A percentile compares a stretch with the other conserved stretches of the same genome.
phyloP scores from a whole-genome alignment of 352 stramenopile species.

The Blastocystis sp. region DNA sequence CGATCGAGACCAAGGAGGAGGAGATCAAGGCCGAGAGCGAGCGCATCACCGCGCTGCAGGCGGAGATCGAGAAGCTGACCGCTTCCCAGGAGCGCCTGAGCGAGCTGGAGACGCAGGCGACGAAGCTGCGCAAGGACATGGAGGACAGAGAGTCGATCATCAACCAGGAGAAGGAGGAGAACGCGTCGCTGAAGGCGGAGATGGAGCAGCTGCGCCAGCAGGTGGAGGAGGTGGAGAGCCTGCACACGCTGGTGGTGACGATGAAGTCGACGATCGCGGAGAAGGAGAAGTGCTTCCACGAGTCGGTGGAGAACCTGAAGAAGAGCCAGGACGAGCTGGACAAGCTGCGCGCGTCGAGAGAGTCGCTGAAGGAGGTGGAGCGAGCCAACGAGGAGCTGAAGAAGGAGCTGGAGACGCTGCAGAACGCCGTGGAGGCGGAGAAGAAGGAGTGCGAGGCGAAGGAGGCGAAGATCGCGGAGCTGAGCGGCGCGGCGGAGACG shows the following conservation, averaged over 20 bases:
- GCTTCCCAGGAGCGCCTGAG: conserved; percentile 16
- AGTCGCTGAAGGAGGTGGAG: background rate
- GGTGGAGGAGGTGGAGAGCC: conserved; percentile 73
- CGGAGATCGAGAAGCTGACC: conserved; percentile 76
- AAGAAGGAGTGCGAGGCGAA: background rate
- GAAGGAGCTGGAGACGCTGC: conserved; percentile 17
- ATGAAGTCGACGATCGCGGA: conserved; percentile 77
- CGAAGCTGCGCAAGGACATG: conserved; percentile 47
- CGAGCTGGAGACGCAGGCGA: conserved; percentile 13
- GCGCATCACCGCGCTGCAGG: conserved; percentile 70
- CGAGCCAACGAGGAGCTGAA: conserved; percentile 32
- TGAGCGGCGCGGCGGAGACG: background rate
- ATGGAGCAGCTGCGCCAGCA: conserved; percentile 41
- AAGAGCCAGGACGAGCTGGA: conserved; percentile 76
- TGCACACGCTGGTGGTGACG: conserved; percentile 76
- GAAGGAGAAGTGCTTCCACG: conserved; percentile 77
- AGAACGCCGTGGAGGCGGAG: conserved; percentile 53
- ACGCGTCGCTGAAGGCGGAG: conserved; percentile 27
- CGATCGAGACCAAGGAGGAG: conserved; percentile 48
- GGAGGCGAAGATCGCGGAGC: background rate
- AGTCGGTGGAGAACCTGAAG: conserved; percentile 79
- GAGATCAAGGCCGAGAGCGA: conserved; percentile 41
- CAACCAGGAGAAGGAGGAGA: conserved; percentile 47
- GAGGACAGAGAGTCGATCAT: conserved; percentile 23
- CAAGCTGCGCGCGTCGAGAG: conserved; percentile 72